These are phyloP conservation scores for Ascochyta lentis DNA, from an alignment of 2,329 filamentous ascomycete genomes.

Conservation along the genomic window DNA sequence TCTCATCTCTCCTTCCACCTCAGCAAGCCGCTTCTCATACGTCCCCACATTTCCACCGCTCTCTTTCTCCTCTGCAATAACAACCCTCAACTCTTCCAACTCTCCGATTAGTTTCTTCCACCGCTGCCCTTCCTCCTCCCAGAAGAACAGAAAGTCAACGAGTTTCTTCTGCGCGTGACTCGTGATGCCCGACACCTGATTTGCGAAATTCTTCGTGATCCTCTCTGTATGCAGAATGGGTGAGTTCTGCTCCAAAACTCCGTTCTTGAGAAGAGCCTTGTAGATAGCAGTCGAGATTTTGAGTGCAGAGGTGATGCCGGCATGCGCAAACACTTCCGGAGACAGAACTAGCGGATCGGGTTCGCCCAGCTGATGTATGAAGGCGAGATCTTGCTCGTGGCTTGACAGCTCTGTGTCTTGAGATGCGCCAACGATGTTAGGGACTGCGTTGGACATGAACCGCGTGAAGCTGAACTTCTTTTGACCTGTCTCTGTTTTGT, in stretches of 20 bases:
- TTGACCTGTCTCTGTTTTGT: conserved; percentile 4
- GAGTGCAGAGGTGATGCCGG: conserved; percentile 6
- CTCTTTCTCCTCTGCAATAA: conserved; percentile 3
- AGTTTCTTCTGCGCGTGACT: conserved; percentile 13
- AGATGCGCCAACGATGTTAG: conserved; percentile 6
- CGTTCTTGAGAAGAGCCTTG: conserved; percentile 9
- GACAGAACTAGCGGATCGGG: conserved; percentile 8
- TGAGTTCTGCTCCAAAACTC: background rate
- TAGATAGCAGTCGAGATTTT: background rate
- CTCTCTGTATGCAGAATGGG: conserved; percentile 5
- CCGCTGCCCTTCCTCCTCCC: conserved; percentile 9
- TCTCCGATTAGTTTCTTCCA: conserved; percentile 6
- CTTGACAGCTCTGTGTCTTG: background rate
- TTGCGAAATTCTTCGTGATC: conserved; percentile 7
- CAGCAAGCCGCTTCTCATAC: conserved; percentile 12
- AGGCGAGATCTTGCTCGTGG: conserved; percentile 8
- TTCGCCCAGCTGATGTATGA: conserved; percentile 7
- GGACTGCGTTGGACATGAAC: conserved; percentile 10
- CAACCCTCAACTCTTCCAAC: conserved; percentile 6
- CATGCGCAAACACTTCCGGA: conserved; percentile 4
- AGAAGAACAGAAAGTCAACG: conserved; percentile 15
- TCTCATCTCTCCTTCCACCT: conserved; percentile 8
- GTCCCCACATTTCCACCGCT: conserved; percentile 1
- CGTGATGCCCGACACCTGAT: conserved; percentile 7
- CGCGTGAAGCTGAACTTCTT: conserved; percentile 15